These are phyloP conservation scores for Puccinia novopanici DNA, from an alignment of 1,284 basidiomycete species.

Conservation along the genomic window DNA sequence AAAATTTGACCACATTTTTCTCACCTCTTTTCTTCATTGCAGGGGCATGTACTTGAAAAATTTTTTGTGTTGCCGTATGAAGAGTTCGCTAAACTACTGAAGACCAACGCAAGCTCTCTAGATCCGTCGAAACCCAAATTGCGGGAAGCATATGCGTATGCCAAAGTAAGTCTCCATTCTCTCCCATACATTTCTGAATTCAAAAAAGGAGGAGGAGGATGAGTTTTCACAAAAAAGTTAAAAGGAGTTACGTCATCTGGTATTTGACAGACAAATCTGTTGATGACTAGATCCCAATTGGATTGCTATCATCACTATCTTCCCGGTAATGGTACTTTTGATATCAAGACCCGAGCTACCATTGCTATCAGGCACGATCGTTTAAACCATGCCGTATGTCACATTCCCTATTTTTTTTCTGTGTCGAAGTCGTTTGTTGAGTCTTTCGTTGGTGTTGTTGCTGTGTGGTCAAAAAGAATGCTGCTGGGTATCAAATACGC, in stretches of 20 bases:
- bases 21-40: background rate
- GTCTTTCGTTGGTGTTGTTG: conserved; percentile 60
- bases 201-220: background rate
- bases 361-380: conserved; percentile 81
- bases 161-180: conserved; percentile 65
- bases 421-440: background rate
- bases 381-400: conserved; percentile 75
- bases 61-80: conserved; percentile 54
- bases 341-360: conserved; percentile 91
- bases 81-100: conserved; percentile 32
- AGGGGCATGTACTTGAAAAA: conserved; percentile 56
- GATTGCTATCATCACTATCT: conserved; percentile 80
- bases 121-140: conserved; percentile 60
- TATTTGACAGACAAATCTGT: conserved; percentile 66
- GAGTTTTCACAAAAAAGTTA: background rate
- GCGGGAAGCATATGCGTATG: conserved; percentile 76
- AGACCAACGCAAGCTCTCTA: conserved; percentile 44
- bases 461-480: conserved; percentile 53
- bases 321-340: conserved; percentile 87
- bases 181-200: background rate
- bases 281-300: conserved; percentile 92
- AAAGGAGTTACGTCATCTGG: conserved; percentile 10
- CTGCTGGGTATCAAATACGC: conserved; percentile 58
- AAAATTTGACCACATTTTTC: conserved; percentile 26
- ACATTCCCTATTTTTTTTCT: background rate